Evolutionary conservation across 768 basidiomycete species (phyloP), one percentile per base, ranked within the genome.

Genomic region (Podaxis carcinomalis): DNA sequence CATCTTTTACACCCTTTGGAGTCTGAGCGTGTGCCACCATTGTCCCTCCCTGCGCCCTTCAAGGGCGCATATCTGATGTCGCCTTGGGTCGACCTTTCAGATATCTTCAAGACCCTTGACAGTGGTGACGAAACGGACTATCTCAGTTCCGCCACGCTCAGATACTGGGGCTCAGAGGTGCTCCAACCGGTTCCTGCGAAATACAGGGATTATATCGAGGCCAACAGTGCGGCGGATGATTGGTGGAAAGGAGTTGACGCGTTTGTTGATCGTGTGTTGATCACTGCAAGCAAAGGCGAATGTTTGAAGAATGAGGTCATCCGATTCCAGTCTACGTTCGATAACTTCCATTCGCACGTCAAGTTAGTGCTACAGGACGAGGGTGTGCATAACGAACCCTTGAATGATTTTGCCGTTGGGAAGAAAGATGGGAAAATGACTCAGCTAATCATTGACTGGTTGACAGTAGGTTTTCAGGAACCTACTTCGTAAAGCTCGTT

Each of bases 281-380:
- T 80, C 37, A 78, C 74, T 3, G 73, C 68, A 6, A 77, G 78
- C 2, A 67, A 69, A 21, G 63, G 63, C 3, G 77, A 78, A 63
- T 72, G 71, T 35, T 61, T 77, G 51, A 67, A 70, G 57, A 74
- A 75, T 51, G 72, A 72, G 40, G 71, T 74, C 52, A 65, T 73
- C 14, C 54, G 60, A 3, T 62, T 73, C 36, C 68, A 62, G 21
- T 66, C 68, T 28, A 51, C 64, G 25, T 56, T 76, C 1, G 60
- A 62, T 10, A 66, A 68, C 55, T 60, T 66, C 9, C 68, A 70
- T 53, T 52, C 62, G 1, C 25, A 63, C 5, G 60, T 62, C 36
- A 61, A 66, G 56, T 64, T 74, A 27, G 63, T 68, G 19, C 27
- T 74, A 28, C 73, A 74, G 59, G 36, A 51, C 1, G 50, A 42